These are phyloP conservation scores for Panicum miliaceum DNA, from an alignment of 176 grass and related monocot species.

Conservation along the genomic window DNA sequence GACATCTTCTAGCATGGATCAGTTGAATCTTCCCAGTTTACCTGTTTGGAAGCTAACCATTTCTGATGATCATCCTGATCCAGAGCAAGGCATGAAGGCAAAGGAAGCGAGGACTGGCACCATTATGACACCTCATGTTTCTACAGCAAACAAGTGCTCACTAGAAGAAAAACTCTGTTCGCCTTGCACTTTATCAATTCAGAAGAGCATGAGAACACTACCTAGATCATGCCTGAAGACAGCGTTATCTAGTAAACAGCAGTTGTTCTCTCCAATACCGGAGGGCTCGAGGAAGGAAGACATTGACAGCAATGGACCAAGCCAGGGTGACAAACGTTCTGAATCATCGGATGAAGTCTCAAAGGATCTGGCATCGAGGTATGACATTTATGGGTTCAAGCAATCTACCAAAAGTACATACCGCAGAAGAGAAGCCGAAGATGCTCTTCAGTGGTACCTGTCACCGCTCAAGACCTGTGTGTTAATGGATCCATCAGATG, in stretches of 20 bases:
- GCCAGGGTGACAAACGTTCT: constrained; percentile 24
- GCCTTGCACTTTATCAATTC: constrained; percentile 49
- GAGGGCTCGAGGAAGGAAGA: constrained; percentile 51
- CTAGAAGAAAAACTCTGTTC: constrained; percentile 28
- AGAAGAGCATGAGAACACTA: constrained; percentile 48
- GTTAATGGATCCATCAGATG: constrained; percentile 62
- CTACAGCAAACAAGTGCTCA: constrained; percentile 31
- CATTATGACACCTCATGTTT: constrained; percentile 21
- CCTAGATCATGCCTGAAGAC: constrained; percentile 47
- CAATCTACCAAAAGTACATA: constrained; percentile 4
- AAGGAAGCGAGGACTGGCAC: constrained; percentile 32
- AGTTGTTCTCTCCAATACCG: constrained; percentile 50
- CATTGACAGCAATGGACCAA: constrained; percentile 13
- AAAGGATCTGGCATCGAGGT: constrained; percentile 55
- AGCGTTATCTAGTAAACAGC: constrained; percentile 43
- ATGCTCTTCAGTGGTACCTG: constrained; percentile 83
- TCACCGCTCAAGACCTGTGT: constrained; percentile 86
- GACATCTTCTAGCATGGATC: constrained; percentile 17
- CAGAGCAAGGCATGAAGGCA: constrained; percentile 34
- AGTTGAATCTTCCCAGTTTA: constrained; percentile 41
- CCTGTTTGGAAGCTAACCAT: constrained; percentile 51
- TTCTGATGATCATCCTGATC: constrained; percentile 29
- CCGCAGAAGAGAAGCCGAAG: constrained; percentile 53
- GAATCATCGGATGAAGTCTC: constrained; percentile 50
- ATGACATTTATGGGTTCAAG: constrained; percentile 56